Conservation (phyloP, 2,329 filamentous ascomycete species). For the Polytolypa hystricis region DNA sequence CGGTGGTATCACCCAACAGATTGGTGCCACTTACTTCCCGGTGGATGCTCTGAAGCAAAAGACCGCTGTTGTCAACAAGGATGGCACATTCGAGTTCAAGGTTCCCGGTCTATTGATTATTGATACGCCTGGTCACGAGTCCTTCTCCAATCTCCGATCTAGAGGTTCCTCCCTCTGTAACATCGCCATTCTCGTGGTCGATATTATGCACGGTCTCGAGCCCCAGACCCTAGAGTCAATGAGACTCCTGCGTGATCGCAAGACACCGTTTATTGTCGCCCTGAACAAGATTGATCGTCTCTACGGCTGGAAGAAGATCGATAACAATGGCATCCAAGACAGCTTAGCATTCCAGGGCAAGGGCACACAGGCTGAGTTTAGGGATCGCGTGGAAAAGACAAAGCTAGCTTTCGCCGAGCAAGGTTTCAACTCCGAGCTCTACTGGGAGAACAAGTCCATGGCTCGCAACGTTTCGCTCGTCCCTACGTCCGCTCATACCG, state of each 20-base stretch:
- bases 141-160: slow-evolving; percentile 95
- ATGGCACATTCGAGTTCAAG: slow-evolving; percentile 89
- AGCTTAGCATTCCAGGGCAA: slow-evolving; percentile 82
- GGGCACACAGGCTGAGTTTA: slow-evolving; percentile 88
- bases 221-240: slow-evolving; percentile 96
- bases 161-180: slow-evolving; percentile 97
- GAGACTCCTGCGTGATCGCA: slow-evolving; percentile 80
- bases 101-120: slow-evolving; percentile 93
- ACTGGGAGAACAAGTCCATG: slow-evolving; percentile 97
- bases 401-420: slow-evolving; percentile 93
- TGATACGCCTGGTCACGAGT: slow-evolving; percentile 98
- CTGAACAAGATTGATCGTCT: slow-evolving; percentile 99
- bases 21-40: slow-evolving; percentile 98
- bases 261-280: slow-evolving; percentile 96
- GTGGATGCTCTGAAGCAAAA: slow-evolving; percentile 87
- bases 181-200: slow-evolving; percentile 96
- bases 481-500: slow-evolving; percentile 95
- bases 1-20: slow-evolving; percentile 98
- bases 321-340: slow-evolving; percentile 97
- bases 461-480: slow-evolving; percentile 88
- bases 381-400: slow-evolving; percentile 76
- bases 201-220: slow-evolving; percentile 99
- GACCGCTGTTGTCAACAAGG: slow-evolving; percentile 83
- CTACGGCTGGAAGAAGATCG: slow-evolving; percentile 97
- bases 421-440: slow-evolving; percentile 94